Conservation (phyloP, 1,139 yeast genomes). For the Kluyveromyces marxianus region DNA sequence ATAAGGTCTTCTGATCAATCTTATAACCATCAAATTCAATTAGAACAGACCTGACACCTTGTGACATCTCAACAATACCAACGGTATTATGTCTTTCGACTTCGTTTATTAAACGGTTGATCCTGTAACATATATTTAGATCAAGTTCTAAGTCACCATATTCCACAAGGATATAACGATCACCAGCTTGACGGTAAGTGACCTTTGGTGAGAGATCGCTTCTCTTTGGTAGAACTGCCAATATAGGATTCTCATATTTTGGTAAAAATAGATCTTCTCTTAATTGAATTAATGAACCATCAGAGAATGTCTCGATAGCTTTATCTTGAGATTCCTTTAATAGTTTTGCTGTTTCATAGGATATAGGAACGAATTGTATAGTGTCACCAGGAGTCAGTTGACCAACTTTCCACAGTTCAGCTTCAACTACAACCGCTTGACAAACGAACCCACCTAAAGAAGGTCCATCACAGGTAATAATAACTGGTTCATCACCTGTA, state of each 20-base stretch:
- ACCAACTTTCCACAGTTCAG: conserved; percentile 98
- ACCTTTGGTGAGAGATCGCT: conserved; percentile 57
- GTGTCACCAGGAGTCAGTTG: conserved; percentile 92
- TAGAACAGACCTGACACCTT: conserved; percentile 91
- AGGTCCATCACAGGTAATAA: conserved; percentile 94
- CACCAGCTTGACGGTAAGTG: conserved; percentile 94
- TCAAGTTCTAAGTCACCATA: conserved; percentile 87
- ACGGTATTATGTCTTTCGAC: conserved; percentile 55
- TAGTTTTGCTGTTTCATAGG: conserved; percentile 57
- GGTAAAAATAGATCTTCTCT: conserved; percentile 29
- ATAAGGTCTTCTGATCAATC: conserved; percentile 52
- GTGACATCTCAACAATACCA: conserved; percentile 92
- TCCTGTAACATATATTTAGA: conserved; percentile 75
- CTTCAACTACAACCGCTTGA: conserved; percentile 89
- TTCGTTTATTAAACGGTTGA: conserved; percentile 70
- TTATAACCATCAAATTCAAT: conserved; percentile 65
- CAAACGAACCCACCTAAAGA: conserved; percentile 96
- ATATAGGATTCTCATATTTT: conserved; percentile 47
- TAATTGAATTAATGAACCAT: conserved; percentile 33
- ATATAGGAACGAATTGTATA: conserved; percentile 71
- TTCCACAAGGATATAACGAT: conserved; percentile 81
- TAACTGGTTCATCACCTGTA: conserved; percentile 97
- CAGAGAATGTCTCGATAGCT: conserved; percentile 36
- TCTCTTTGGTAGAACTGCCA: conserved; percentile 40
- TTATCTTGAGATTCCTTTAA: conserved; percentile 56